Conservation (phyloP, 768 basidiomycete species). For the Leucocoprinus sp. region DNA sequence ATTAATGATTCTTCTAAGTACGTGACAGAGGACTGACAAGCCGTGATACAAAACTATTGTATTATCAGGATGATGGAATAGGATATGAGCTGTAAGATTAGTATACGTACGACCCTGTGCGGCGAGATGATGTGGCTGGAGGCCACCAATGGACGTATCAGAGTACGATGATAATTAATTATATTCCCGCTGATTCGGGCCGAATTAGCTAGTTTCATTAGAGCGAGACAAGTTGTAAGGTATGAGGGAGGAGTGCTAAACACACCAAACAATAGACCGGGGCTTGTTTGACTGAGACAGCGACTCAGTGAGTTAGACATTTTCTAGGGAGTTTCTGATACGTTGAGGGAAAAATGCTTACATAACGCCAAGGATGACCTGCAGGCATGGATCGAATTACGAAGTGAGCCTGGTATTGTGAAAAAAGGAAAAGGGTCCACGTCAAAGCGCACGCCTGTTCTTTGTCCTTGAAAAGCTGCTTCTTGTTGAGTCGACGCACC, state of each 20-base stretch:
- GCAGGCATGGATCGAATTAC: constrained; percentile 56
- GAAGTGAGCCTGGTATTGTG: constrained; percentile 35
- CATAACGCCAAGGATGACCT: constrained; percentile 34
- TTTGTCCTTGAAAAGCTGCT: constrained; percentile 45
- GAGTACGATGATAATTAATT: too few relatives aligned
- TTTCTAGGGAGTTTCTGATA: constrained; percentile 2
- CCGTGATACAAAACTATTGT: too few relatives aligned
- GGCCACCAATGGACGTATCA: constrained; percentile 20
- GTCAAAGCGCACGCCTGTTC: constrained; percentile 38
- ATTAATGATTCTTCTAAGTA: too few relatives aligned
- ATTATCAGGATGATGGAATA: too few relatives aligned
- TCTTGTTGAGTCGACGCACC: constrained; percentile 37
- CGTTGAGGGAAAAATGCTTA: constrained; percentile 15
- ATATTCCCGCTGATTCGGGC: constrained; percentile 7
- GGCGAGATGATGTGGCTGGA: constrained; percentile 12
- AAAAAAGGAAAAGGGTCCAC: constrained; percentile 45
- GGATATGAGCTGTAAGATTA: too few relatives aligned
- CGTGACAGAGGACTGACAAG: too few relatives aligned
- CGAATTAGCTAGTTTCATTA: constrained; percentile 6
- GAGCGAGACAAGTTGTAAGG: constrained; percentile 7
- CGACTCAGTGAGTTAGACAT: not conserved
- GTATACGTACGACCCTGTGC: constrained; percentile 9
- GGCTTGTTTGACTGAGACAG: constrained; percentile 1
- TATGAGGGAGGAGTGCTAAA: not conserved
- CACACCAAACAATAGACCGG: not conserved